phyloP scores from a whole-genome alignment of 352 stramenopile genomes.

The Peronospora belbahrii region DNA sequence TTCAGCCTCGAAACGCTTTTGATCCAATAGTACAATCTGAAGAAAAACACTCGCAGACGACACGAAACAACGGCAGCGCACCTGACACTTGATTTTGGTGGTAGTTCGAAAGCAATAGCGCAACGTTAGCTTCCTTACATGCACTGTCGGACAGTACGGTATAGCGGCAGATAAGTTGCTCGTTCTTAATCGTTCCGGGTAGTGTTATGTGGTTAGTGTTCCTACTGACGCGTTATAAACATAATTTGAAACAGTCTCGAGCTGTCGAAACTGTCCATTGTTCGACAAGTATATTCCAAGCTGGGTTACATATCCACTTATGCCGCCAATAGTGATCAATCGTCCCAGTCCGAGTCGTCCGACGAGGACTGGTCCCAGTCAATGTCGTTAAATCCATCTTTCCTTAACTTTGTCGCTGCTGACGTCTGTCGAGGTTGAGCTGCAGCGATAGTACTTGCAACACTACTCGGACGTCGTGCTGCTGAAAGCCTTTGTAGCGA shows the following conservation, averaged over 20 bases:
- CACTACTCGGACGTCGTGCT: slow-evolving; percentile 7
- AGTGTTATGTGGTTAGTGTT: not conserved
- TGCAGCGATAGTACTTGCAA: not conserved
- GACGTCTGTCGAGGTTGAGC: slow-evolving; percentile 3
- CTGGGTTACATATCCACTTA: not conserved
- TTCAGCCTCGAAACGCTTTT: too few relatives aligned
- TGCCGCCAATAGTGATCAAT: slow-evolving; percentile 16
- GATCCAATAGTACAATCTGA: too few relatives aligned
- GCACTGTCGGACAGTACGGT: too few relatives aligned
- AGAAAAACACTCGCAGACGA: too few relatives aligned
- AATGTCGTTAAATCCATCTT: slow-evolving; percentile 14
- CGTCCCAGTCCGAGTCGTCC: slow-evolving; percentile 43
- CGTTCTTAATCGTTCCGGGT: too few relatives aligned
- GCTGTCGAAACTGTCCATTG: not conserved
- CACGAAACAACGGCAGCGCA: too few relatives aligned
- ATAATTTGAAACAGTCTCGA: not conserved
- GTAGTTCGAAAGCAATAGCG: too few relatives aligned
- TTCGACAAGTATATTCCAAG: not conserved
- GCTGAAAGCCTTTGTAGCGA: slow-evolving; percentile 3
- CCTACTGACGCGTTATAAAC: not conserved
- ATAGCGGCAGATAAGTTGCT: too few relatives aligned
- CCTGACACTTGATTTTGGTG: too few relatives aligned
- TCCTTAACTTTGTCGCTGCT: slow-evolving; percentile 5
- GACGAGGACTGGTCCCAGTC: slow-evolving; percentile 47
- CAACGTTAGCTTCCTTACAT: too few relatives aligned